These are phyloP conservation scores for Pythium biforme DNA, from an alignment of 352 stramenopile genomes.

Conservation along the genomic window DNA sequence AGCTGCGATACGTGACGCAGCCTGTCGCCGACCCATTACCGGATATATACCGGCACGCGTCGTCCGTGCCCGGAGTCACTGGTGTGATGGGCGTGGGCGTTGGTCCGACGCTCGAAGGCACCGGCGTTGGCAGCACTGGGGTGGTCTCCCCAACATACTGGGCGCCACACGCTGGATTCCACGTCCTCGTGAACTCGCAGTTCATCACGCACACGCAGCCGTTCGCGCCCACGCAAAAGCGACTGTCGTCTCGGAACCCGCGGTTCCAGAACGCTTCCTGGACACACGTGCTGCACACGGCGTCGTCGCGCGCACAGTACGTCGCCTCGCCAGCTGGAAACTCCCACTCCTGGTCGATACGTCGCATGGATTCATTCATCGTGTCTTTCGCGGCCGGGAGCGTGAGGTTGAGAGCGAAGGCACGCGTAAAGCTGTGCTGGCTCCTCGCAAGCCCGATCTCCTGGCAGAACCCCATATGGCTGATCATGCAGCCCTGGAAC, in stretches of 20 bases:
- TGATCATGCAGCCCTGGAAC: constrained; percentile 6
- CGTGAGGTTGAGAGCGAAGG: background rate
- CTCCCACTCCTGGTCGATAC: background rate
- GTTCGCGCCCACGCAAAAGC: constrained; percentile 15
- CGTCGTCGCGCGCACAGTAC: constrained; percentile 10
- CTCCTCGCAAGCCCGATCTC: background rate
- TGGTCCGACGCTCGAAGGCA: background rate
- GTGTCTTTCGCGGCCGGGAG: background rate
- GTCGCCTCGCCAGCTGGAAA: background rate
- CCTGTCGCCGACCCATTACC: background rate
- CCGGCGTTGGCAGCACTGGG: background rate
- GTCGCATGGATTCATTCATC: background rate
- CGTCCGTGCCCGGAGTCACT: background rate
- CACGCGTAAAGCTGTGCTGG: background rate
- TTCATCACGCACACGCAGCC: constrained; percentile 18
- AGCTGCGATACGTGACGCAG: background rate
- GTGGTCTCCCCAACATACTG: background rate
- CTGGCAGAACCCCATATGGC: background rate
- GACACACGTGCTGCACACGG: constrained; percentile 2
- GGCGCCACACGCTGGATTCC: background rate
- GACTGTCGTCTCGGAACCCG: background rate
- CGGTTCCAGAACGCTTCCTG: background rate
- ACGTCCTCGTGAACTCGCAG: background rate
- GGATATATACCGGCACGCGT: background rate
- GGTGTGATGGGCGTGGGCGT: background rate